Conservation (phyloP, 23 red algal species). For the Gracilaria domingensis region DNA sequence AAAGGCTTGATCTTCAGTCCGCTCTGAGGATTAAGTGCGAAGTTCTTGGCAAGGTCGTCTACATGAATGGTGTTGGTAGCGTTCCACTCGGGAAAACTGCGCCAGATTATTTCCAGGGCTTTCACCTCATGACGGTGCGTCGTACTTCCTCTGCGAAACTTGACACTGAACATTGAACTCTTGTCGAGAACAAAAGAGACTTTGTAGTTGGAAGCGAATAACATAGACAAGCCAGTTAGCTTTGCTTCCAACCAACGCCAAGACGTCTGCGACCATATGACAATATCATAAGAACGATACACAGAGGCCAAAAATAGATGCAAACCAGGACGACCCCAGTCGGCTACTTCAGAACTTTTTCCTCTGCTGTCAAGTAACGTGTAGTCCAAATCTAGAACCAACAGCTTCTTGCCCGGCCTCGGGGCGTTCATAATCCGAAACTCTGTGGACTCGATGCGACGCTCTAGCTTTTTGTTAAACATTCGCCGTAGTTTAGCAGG, state of each 20-base stretch:
- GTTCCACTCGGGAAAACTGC: conserved; percentile 72
- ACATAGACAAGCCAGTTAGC: conserved; percentile 83
- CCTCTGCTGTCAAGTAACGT: conserved; percentile 78
- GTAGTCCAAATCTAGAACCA: conserved; percentile 90
- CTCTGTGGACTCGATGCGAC: conserved; percentile 59
- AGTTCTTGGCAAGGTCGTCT: conserved; percentile 88
- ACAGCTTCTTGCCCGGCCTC: conserved; percentile 59
- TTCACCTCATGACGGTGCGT: conserved; percentile 78
- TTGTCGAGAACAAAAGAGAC: conserved; percentile 89
- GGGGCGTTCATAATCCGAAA: conserved; percentile 70
- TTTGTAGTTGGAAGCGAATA: conserved; percentile 75
- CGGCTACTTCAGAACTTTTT: conserved; percentile 1
- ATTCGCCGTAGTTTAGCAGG: not conserved
- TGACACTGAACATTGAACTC: conserved; percentile 77
- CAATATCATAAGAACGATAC: conserved; percentile 86
- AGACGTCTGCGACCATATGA: conserved; percentile 91
- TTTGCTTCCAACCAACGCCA: conserved; percentile 98
- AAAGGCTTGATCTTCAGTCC: conserved; percentile 82
- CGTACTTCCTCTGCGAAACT: not conserved
- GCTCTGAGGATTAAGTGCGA: conserved; percentile 86
- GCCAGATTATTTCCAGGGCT: conserved; percentile 89
- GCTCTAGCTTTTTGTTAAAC: conserved; percentile 30
- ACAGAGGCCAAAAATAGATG: conserved; percentile 80
- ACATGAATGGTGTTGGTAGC: conserved; percentile 83
- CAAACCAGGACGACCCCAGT: conserved; percentile 80